Percentiles rank a stretch among this genome's conserved stretches.
Conservation (phyloP, 2,329 filamentous ascomycete genomes). For the Colletotrichum tabaci region DNA sequence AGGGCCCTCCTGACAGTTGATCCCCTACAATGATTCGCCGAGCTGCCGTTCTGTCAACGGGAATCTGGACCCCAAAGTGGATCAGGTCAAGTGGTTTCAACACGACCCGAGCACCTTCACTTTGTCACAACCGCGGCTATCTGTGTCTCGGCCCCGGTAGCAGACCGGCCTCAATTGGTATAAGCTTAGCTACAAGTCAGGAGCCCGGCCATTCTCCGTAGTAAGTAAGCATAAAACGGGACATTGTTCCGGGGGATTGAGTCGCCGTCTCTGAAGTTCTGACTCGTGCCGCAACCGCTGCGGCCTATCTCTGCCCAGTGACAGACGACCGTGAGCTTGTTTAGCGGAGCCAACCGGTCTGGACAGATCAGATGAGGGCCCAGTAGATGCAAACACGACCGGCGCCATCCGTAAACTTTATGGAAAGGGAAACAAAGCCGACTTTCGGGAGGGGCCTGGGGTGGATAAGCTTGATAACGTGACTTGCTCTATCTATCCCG, state of each 20-base stretch:
- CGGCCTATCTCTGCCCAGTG: slow-evolving; percentile 1
- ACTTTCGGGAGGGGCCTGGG: too few species aligned
- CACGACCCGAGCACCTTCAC: too few species aligned
- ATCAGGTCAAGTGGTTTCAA: too few species aligned
- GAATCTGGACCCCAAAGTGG: neutral
- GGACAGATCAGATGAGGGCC: too few species aligned
- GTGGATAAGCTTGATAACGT: too few species aligned
- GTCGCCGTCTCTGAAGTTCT: neutral
- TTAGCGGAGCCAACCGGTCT: neutral
- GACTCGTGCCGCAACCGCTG: neutral
- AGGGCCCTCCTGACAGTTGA: neutral
- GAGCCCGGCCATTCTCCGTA: too few species aligned
- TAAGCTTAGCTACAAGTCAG: neutral
- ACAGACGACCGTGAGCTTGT: neutral
- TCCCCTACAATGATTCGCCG: neutral
- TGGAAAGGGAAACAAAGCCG: too few species aligned
- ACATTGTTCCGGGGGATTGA: neutral
- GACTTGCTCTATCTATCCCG: too few species aligned
- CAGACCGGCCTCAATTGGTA: neutral
- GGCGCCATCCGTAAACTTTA: too few species aligned
- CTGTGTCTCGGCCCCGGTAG: neutral
- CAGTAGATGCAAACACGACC: too few species aligned
- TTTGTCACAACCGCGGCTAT: neutral
- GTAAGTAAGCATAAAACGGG: too few species aligned
- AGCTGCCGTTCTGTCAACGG: too few species aligned